Conservation (phyloP, 495 filamentous ascomycete genomes). For the Xylaria venustula region DNA sequence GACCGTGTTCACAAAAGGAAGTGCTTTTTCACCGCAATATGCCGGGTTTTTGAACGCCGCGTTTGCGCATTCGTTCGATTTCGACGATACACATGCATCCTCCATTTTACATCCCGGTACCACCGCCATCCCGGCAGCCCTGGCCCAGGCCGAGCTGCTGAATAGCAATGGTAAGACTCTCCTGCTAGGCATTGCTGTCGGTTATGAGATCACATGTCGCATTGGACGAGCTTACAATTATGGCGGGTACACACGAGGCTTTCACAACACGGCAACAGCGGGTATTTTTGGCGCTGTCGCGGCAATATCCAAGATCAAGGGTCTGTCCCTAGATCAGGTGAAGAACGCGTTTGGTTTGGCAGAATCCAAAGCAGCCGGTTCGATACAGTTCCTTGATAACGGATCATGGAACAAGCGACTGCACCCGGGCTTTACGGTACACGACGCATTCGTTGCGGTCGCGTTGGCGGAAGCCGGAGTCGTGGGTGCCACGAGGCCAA, state of each 20-base stretch:
- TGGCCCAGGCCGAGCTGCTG: constrained; percentile 11
- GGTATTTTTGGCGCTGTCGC: constrained; percentile 12
- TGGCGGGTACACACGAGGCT: constrained; percentile 6
- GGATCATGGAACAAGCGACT: constrained; percentile 20
- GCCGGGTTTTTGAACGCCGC: constrained; percentile 14
- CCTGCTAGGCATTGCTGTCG: constrained; percentile 13
- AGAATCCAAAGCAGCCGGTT: constrained; percentile 15
- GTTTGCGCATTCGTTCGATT: constrained; percentile 17
- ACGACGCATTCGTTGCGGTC: constrained; percentile 17
- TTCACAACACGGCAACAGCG: constrained; percentile 13
- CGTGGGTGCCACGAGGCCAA: constrained; percentile 8
- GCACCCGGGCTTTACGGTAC: constrained; percentile 16
- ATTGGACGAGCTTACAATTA: constrained; percentile 8
- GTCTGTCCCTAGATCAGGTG: constrained; percentile 4
- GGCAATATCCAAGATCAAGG: constrained; percentile 5
- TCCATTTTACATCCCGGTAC: constrained; percentile 13
- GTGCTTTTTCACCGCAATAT: constrained; percentile 11
- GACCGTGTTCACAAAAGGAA: constrained; percentile 16
- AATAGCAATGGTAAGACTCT: constrained; percentile 3
- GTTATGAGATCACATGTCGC: constrained; percentile 16
- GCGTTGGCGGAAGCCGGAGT: constrained; percentile 16
- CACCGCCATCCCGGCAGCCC: constrained; percentile 10
- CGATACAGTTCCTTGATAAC: constrained; percentile 20
- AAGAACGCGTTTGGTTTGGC: constrained; percentile 14
- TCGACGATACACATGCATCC: constrained; percentile 18